Base-by-base conservation (phyloP, 768 basidiomycete genomes). In the Xerocomellus amylosporus region DNA sequence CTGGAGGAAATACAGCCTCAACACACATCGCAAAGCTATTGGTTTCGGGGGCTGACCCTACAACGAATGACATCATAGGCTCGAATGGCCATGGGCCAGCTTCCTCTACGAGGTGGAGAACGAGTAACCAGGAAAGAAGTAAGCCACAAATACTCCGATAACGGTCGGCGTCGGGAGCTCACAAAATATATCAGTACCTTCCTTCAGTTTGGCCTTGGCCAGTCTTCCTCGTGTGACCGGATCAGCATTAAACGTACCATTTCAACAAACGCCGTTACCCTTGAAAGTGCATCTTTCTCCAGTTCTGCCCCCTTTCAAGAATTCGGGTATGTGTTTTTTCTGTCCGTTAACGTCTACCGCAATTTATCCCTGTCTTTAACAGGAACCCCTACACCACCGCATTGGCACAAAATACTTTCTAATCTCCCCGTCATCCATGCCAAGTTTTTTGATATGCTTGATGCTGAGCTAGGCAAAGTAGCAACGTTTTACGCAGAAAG, bases 391-490 rank as follows among this genome's bases (percentile, higher is more conserved):
- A 60, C 68, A 28, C 46, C 51, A 3, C 66, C 77, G 2, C 71
- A 80, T 4, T 58, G 85, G 15, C 72, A 69, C 22, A 73, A 78
- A 20, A 69, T 90, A 24, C 66, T 88, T 17, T 75, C 79, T 5
- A 69, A 77, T 10, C 74, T 94, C 19, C 77, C 84, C 13, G 76
- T 82, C 0, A 72, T 78, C 22, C 88, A 95, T 64, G 64, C 72
- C 30, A 75, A 75, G 7, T 98, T 97, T 74, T 90, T 98, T 55
- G 77, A 82, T 3, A 75, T 83, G 22, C 77, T 98, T 8, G 90
- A 97, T 60, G 66, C 66, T 1, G 87, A 99, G 66, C 75, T 98
- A 3, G 83, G 87, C 20, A 97, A 96, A 69, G 83, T 98, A 13
- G 90, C 90, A 55, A 72, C 74, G 1, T 99, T 99, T 70, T 98